Evolutionary conservation across 257 asterid genomes (phyloP).

Genomic region (Leptodermis oblonga): DNA sequence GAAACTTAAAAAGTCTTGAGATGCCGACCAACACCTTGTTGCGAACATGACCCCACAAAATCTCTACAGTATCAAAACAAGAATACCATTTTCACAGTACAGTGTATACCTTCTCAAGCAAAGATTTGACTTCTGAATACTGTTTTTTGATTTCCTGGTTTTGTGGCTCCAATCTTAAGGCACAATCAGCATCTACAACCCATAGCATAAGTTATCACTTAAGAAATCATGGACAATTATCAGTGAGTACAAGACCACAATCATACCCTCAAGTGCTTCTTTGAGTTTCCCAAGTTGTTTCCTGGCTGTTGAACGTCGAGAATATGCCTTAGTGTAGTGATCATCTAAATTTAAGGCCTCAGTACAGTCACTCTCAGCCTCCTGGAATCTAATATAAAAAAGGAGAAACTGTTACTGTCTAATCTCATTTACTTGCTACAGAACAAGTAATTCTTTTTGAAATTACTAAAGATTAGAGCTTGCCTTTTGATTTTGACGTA

Average conservation of each 20-base stretch:
- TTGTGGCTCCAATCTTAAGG: slow-evolving; percentile 84
- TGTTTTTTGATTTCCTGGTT: slow-evolving; percentile 95
- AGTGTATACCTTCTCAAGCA: slow-evolving; percentile 60
- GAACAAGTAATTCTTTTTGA: neutral
- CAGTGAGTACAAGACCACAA: slow-evolving; percentile 12
- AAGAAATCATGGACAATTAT: slow-evolving; percentile 11
- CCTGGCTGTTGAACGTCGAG: slow-evolving; percentile 92
- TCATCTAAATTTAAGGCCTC: slow-evolving; percentile 93
- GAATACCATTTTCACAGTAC: neutral
- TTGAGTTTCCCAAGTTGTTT: slow-evolving; percentile 90
- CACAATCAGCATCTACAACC: slow-evolving; percentile 79
- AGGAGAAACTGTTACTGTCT: slow-evolving; percentile 18
- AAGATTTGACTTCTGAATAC: slow-evolving; percentile 61
- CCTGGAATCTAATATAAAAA: slow-evolving; percentile 54
- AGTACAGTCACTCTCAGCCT: slow-evolving; percentile 89
- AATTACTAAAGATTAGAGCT: slow-evolving; percentile 7
- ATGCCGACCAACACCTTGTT: neutral
- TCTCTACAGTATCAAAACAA: neutral
- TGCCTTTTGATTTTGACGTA: slow-evolving; percentile 80
- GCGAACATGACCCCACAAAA: neutral
- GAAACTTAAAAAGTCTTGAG: neutral
- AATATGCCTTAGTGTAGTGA: slow-evolving; percentile 88
- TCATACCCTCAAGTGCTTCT: slow-evolving; percentile 76
- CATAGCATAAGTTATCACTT: slow-evolving; percentile 18
- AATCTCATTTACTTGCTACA: slow-evolving; percentile 1